Percentiles rank a stretch among this genome's conserved stretches.
Conservation (phyloP, 176 grass and related monocot genomes). For the Neostapfia colusana region DNA sequence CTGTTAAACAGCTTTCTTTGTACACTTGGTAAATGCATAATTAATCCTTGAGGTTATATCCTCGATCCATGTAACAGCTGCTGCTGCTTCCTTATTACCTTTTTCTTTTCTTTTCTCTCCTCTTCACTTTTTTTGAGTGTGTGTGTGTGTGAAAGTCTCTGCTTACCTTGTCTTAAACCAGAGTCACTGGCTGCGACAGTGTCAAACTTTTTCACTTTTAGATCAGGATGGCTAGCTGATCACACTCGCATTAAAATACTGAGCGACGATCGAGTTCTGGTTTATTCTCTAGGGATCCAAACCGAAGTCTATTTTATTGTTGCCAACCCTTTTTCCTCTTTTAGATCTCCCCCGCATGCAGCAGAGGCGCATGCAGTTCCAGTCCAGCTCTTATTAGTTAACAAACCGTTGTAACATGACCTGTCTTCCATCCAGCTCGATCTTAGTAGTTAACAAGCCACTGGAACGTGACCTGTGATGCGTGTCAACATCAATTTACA, state of each 20-base stretch:
- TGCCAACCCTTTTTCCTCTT: background rate
- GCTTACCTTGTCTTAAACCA: background rate
- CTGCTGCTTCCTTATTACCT: background rate
- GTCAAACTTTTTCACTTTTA: background rate
- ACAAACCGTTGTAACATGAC: background rate
- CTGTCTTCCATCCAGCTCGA: background rate
- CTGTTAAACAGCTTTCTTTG: background rate
- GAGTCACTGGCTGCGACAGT: background rate
- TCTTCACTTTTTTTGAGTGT: background rate
- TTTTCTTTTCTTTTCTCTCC: background rate
- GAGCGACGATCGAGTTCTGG: background rate
- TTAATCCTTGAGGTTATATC: background rate
- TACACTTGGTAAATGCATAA: constrained; percentile 35
- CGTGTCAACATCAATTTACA: constrained; percentile 16
- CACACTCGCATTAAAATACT: constrained; percentile 34
- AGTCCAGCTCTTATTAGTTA: background rate
- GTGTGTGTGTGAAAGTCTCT: background rate
- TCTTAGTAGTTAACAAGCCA: background rate
- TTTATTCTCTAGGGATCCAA: constrained; percentile 48
- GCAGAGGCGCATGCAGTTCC: background rate
- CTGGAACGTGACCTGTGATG: constrained; percentile 12
- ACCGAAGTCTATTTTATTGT: constrained; percentile 24
- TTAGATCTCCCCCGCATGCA: constrained; percentile 15
- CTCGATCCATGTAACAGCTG: background rate
- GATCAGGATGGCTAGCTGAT: constrained; percentile 7